A percentile compares a stretch with the other conserved stretches of the same genome.
Evolutionary conservation across 352 stramenopile genomes (phyloP).

Genomic region (Thraustochytrium striatum): DNA sequence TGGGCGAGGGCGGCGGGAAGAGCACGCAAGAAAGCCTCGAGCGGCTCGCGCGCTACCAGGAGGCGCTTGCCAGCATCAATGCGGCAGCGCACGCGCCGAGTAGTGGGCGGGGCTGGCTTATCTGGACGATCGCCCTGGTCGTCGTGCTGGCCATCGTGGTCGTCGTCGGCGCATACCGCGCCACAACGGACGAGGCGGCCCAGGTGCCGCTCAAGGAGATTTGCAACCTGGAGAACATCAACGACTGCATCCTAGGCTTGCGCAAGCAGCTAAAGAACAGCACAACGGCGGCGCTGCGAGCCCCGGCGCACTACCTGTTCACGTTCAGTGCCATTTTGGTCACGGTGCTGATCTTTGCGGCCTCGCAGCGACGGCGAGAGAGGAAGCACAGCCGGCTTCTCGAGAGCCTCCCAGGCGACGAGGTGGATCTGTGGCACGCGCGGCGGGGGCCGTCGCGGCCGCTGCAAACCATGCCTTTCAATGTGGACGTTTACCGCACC

Average conservation of each 20-base stretch:
- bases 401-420: not conserved
- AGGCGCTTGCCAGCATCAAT: no score
- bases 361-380: not conserved
- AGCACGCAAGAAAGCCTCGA: no score
- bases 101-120: not conserved
- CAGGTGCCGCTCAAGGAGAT: constrained; percentile 21
- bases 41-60: no score
- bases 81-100: no score
- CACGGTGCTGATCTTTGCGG: not conserved
- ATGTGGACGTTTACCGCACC: constrained; percentile 7
- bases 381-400: not conserved
- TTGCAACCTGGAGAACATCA: constrained; percentile 17
- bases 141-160: not conserved
- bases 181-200: not conserved
- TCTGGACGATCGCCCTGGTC: not conserved
- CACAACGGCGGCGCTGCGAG: constrained; percentile 15
- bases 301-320: constrained; percentile 37
- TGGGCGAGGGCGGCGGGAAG: no score
- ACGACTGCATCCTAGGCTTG: constrained; percentile 4
- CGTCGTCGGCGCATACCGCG: constrained; percentile 1
- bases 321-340: constrained; percentile 3
- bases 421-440: constrained; percentile 3
- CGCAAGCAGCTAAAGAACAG: constrained; percentile 5
- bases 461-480: constrained; percentile 3
- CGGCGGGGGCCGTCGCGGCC: not conserved